Base-by-base conservation (phyloP, 2,329 filamentous ascomycete genomes). In the Kalaharituber pfeilii region DNA sequence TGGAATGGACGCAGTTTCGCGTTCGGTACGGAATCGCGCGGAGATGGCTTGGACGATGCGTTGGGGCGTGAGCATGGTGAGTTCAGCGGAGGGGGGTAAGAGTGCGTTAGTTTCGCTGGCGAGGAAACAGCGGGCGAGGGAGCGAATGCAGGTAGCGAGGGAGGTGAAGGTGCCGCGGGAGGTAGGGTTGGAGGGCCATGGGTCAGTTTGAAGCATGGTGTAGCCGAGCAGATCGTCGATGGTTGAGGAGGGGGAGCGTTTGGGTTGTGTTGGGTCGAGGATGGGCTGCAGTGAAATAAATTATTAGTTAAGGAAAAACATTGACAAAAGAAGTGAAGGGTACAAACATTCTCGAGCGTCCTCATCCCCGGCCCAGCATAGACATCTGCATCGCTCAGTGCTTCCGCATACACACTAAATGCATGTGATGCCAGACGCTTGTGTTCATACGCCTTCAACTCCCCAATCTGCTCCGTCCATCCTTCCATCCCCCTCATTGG, bases 371-470 rank as follows among this genome's bases (percentile, higher is more conserved):
- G 68, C 15, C 68, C 66, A 22, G 76, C 76, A 63, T 73, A 77
- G 1, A 81, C 55, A 66, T 91, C 84, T 20, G 78, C 75, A 36
- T 75, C 74, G 65, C 85, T 87, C 67, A 84, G 71, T 1, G 72
- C 68, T 7, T 80, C 76, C 9, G 73, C 69, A 57, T 80, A 77
- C 1, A 68, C 65, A 18, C 77, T 75, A 50, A 79, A 75, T 2
- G 70, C 69, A 22, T 69, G 67, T 1, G 86, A 67, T 13, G 69
- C 61, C 9, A 65, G 60, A 3, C 69, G 58, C 50, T 67, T 60
- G 56, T 58, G 53, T 61, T 39, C 44, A 51, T 51, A 18, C 52
- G 54, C 60, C 44, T 53, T 15, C 13, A 29, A 24, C 22, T 56
- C 25, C 6, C 53, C 58, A 2, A 68, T 49, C 24, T 61, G 59